Evolutionary conservation across 768 basidiomycete genomes (phyloP).

Genomic region (Termitomyces sp.): DNA sequence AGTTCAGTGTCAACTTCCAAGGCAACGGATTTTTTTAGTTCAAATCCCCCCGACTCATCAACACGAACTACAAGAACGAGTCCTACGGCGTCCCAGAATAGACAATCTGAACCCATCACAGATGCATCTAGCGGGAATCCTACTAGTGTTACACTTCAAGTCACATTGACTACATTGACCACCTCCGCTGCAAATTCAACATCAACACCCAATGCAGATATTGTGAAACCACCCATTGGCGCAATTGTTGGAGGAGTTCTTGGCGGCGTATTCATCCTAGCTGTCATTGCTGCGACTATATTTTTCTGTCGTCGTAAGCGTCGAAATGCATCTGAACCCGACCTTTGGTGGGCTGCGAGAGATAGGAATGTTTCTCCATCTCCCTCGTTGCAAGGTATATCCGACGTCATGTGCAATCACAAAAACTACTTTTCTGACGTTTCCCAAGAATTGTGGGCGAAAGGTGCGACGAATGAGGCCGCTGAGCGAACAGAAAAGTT

Average conservation of each 20-base stretch:
- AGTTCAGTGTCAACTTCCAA: background rate
- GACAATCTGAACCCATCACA: too few species aligned
- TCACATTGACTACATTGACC: background rate
- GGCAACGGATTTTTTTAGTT: background rate
- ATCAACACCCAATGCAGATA: background rate
- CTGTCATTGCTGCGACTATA: background rate
- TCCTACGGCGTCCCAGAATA: too few species aligned
- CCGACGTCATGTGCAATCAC: background rate
- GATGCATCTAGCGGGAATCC: background rate
- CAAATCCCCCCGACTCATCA: background rate
- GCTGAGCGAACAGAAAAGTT: background rate
- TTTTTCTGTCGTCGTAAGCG: conserved; percentile 1
- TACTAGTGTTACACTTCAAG: background rate
- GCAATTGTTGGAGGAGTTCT: conserved; percentile 7
- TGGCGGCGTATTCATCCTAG: background rate
- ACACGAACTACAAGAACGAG: too few species aligned
- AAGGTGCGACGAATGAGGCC: conserved; percentile 2
- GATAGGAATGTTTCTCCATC: background rate
- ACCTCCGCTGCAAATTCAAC: background rate
- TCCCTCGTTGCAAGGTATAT: conserved; percentile 1
- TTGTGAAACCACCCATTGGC: background rate
- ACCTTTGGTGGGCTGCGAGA: background rate
- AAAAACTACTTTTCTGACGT: background rate
- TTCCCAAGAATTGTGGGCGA: background rate
- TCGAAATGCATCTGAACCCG: background rate